Conservation (phyloP, 345 rosid species). For the Populus pruinosa region DNA sequence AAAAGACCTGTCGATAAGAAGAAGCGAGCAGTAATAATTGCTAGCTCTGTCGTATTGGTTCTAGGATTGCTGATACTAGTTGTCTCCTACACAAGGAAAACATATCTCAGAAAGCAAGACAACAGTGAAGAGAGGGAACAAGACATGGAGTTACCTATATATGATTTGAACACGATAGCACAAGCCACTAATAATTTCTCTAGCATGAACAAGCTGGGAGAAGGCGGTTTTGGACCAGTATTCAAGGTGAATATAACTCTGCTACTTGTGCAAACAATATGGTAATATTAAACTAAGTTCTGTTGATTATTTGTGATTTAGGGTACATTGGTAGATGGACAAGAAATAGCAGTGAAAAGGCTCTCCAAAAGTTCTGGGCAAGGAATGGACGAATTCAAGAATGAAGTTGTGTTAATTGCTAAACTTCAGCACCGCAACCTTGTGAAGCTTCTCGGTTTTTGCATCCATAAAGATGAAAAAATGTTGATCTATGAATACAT, state of each 20-base stretch:
- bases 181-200: conserved; percentile 19
- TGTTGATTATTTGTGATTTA: not conserved
- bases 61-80: not conserved
- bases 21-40: not conserved
- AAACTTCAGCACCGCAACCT: conserved; percentile 11
- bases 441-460: not conserved
- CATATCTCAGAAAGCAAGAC: not conserved
- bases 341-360: conserved; percentile 52
- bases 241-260: conserved; percentile 4
- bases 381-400: conserved; percentile 23
- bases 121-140: not conserved
- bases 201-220: conserved; percentile 17
- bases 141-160: not conserved
- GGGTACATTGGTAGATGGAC: conserved; percentile 39
- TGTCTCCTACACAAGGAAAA: not conserved
- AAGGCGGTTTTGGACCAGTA: conserved; percentile 33
- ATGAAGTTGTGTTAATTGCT: conserved; percentile 1
- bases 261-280: no score
- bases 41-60: not conserved
- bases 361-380: conserved; percentile 38
- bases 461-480: not conserved
- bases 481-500: conserved; percentile 13
- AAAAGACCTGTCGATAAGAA: no score
- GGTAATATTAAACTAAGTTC: no score
- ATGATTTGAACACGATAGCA: not conserved